Conservation (phyloP, 2,329 filamentous ascomycete species). For the Calonectria hawksworthii region DNA sequence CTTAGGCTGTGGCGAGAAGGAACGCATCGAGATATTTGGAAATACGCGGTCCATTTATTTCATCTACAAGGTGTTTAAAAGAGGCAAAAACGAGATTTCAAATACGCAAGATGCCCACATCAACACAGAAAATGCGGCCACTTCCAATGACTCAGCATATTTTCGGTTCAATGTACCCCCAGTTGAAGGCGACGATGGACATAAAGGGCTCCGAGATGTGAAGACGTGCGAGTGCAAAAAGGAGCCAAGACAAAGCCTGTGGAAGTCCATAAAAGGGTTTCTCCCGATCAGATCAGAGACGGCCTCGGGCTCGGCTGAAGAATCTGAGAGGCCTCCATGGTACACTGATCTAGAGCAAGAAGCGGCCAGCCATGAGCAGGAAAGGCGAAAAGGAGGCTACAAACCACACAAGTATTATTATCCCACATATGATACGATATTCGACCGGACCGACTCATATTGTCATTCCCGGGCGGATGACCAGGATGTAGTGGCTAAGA, state of each 20-base stretch:
- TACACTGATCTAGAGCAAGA: neutral
- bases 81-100: neutral
- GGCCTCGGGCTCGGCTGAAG: neutral
- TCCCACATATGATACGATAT: neutral
- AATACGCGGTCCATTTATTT: no score
- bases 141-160: neutral
- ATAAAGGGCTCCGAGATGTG: neutral
- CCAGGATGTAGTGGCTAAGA: neutral
- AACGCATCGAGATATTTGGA: neutral
- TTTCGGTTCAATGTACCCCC: neutral
- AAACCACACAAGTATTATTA: constrained; percentile 7
- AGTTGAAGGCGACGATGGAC: neutral
- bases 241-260: neutral
- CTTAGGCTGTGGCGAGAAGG: neutral
- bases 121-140: neutral
- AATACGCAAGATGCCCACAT: neutral
- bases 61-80: neutral
- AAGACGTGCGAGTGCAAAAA: neutral
- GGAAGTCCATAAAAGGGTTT: neutral
- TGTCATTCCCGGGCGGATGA: neutral
- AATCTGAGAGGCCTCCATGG: neutral
- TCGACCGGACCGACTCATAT: neutral
- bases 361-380: neutral
- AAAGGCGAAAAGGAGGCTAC: neutral
- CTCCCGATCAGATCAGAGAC: neutral